Percentiles rank a stretch among this genome's conserved stretches.
phyloP scores from a whole-genome alignment of 176 grass and related monocot species.

The Hsuehochloa calcarea region DNA sequence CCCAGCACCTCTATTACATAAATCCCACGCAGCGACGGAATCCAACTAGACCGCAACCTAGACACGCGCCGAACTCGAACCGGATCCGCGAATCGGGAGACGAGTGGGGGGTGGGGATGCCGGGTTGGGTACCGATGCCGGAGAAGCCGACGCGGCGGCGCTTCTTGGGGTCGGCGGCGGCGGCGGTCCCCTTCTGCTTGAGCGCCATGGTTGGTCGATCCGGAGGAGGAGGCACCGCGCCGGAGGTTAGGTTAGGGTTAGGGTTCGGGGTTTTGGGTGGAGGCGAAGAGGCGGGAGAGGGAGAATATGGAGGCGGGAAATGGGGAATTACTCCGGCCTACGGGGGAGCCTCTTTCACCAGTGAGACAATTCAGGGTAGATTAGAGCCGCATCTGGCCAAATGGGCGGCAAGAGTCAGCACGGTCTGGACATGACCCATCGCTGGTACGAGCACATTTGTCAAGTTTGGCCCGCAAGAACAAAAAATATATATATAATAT shows the following conservation, averaged over 20 bases:
- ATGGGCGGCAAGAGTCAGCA: too few species aligned
- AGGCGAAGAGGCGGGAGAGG: constrained; percentile 13
- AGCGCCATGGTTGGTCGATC: constrained; percentile 64
- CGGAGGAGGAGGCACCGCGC: neutral
- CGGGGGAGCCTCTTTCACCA: neutral
- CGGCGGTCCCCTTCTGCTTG: constrained; percentile 62
- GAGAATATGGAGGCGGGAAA: constrained; percentile 39
- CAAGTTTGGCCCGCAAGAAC: too few species aligned
- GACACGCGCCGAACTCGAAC: neutral
- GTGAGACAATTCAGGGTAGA: neutral
- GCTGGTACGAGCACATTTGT: too few species aligned
- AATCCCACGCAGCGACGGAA: neutral
- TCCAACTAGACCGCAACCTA: neutral
- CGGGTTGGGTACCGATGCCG: constrained; percentile 45
- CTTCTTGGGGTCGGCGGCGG: constrained; percentile 60
- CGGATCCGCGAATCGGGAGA: neutral
- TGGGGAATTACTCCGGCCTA: constrained; percentile 21
- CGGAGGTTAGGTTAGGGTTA: neutral
- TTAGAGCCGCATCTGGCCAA: too few species aligned
- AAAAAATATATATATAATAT: too few species aligned
- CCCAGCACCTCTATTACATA: neutral
- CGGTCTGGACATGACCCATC: too few species aligned
- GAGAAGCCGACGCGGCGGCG: constrained; percentile 84
- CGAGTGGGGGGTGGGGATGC: neutral
- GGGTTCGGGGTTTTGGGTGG: constrained; percentile 42